Percentiles rank a stretch among this genome's conserved stretches.
These are phyloP conservation scores for Tetradesmus obliquus DNA, from an alignment of 139 green algal species.

Conservation along the genomic window DNA sequence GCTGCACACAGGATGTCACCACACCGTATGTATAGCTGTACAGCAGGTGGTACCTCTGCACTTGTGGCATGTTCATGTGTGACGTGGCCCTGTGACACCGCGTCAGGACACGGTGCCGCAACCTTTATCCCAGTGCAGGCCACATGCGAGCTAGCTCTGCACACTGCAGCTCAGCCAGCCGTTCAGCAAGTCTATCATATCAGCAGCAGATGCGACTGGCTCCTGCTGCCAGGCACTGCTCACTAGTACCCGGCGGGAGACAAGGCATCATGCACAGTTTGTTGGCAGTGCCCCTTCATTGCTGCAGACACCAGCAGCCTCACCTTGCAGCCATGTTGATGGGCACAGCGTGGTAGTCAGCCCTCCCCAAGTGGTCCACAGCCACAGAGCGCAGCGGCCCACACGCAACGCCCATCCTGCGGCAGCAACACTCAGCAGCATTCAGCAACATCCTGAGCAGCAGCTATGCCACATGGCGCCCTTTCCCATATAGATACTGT, in stretches of 20 bases:
- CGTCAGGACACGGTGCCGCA: too few relatives aligned
- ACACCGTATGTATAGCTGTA: background rate
- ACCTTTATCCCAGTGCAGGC: background rate
- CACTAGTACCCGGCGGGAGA: background rate
- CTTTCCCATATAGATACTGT: background rate
- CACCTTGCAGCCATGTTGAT: slow-evolving; percentile 44
- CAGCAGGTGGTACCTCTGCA: background rate
- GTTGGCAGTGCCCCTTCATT: background rate
- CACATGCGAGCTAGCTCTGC: background rate
- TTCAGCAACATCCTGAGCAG: background rate
- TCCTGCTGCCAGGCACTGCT: background rate
- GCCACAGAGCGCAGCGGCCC: background rate
- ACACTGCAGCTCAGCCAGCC: background rate
- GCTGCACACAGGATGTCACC: background rate
- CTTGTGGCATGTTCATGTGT: background rate
- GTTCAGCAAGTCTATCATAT: background rate
- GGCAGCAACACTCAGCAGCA: background rate
- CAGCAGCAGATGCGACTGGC: background rate
- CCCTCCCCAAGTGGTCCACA: slow-evolving; percentile 1
- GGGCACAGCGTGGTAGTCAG: slow-evolving; percentile 29
- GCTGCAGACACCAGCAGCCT: background rate
- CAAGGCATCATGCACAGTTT: too few relatives aligned
- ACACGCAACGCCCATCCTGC: slow-evolving; percentile 30
- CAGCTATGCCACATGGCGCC: background rate
- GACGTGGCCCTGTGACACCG: too few relatives aligned